Percentiles rank a stretch among this genome's conserved stretches.
Conservation (phyloP, 2,329 filamentous ascomycete genomes). For the Fusarium irregulare region DNA sequence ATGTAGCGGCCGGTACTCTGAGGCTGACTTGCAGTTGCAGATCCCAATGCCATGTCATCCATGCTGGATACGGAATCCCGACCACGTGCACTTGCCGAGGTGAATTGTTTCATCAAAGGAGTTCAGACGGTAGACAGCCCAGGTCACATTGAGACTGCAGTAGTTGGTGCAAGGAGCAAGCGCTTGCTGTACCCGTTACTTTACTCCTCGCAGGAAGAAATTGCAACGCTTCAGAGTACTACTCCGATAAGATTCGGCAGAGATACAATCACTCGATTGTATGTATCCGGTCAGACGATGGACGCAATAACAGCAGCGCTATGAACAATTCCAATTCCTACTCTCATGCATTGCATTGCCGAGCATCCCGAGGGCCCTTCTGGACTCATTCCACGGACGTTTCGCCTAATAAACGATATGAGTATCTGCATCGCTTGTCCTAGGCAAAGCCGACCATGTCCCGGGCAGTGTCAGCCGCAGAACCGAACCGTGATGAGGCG, state of each 20-base stretch:
- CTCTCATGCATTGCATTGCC: constrained; percentile 12
- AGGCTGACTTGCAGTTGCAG: constrained; percentile 13
- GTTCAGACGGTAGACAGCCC: constrained; percentile 8
- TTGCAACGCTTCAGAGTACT: not conserved
- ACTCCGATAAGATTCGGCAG: not conserved
- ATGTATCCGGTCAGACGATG: constrained; percentile 4
- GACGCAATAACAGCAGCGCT: not conserved
- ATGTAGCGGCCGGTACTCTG: not conserved
- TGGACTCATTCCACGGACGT: not conserved
- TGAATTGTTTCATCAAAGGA: constrained; percentile 28
- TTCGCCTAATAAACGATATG: constrained; percentile 19
- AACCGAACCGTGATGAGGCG: constrained; percentile 6
- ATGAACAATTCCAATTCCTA: not conserved
- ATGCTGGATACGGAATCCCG: not conserved
- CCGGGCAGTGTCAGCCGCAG: constrained; percentile 20
- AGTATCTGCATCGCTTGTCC: constrained; percentile 22
- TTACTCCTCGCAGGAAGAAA: not conserved
- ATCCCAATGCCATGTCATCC: constrained; percentile 8
- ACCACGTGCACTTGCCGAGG: constrained; percentile 20
- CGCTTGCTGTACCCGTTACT: not conserved
- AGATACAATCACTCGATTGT: constrained; percentile 27
- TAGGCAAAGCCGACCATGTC: not conserved
- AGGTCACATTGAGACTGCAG: not conserved
- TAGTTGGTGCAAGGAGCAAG: not conserved
- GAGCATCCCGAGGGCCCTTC: constrained; percentile 11